Conservation (phyloP, 2,329 filamentous ascomycete species). For the Pyrenophora seminiperda region DNA sequence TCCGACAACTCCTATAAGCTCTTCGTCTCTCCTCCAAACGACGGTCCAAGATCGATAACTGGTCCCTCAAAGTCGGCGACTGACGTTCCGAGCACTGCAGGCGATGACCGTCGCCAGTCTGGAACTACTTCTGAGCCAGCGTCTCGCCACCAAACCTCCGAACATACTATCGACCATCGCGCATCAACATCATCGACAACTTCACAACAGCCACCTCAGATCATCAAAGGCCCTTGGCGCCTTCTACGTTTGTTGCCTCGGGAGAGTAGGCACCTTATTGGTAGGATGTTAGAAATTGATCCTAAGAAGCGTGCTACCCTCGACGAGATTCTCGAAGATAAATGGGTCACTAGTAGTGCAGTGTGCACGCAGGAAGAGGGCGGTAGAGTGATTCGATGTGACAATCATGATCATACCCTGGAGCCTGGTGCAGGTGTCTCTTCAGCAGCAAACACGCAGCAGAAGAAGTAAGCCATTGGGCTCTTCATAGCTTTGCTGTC, state of each 20-base stretch:
- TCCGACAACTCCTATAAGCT: conserved; percentile 95
- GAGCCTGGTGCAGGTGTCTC: conserved; percentile 62
- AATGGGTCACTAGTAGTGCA: conserved; percentile 84
- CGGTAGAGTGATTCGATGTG: conserved; percentile 72
- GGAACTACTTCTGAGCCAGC: conserved; percentile 49
- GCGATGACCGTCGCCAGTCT: conserved; percentile 32
- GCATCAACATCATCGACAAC: conserved; percentile 25
- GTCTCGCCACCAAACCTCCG: conserved; percentile 45
- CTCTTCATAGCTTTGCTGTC: no score
- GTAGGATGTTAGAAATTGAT: conserved; percentile 89
- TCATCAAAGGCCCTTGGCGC: conserved; percentile 91
- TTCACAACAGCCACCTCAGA: conserved; percentile 57
- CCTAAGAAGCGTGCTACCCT: conserved; percentile 82
- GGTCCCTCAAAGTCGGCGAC: conserved; percentile 39
- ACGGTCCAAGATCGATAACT: conserved; percentile 42
- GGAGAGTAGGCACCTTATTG: conserved; percentile 87
- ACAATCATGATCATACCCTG: conserved; percentile 82
- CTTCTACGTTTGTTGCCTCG: conserved; percentile 84
- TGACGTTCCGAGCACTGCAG: conserved; percentile 46
- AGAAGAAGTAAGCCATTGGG: conserved; percentile 39
- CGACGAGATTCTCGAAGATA: conserved; percentile 82
- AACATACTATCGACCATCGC: conserved; percentile 24
- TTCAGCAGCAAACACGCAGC: conserved; percentile 40
- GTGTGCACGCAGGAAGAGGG: conserved; percentile 81
- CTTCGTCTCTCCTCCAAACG: conserved; percentile 81